A percentile compares a stretch with the other conserved stretches of the same genome.
phyloP scores from a whole-genome alignment of 192 early-diverging fungal species.

The Coemansia sp. region DNA sequence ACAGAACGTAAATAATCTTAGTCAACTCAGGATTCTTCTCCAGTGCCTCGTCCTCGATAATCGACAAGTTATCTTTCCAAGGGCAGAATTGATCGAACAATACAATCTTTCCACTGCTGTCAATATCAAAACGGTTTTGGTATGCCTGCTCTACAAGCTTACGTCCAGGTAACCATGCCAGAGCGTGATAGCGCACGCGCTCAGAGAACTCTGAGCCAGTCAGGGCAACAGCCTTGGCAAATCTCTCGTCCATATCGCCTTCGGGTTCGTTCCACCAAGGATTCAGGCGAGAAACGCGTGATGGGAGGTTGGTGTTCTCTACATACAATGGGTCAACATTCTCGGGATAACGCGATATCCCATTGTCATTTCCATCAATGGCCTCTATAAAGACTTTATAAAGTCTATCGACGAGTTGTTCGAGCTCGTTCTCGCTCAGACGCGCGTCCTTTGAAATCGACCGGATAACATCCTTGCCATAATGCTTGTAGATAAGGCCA shows the following conservation, averaged over 20 bases:
- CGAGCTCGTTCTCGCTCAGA: slow-evolving; percentile 56
- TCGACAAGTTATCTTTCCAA: slow-evolving; percentile 90
- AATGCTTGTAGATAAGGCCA: slow-evolving; percentile 98
- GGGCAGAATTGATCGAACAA: slow-evolving; percentile 83
- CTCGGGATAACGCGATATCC: slow-evolving; percentile 82
- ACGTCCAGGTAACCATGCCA: slow-evolving; percentile 87
- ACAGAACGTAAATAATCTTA: slow-evolving; percentile 72
- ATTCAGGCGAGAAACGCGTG: slow-evolving; percentile 81
- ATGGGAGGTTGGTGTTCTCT: slow-evolving; percentile 78
- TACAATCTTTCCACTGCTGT: slow-evolving; percentile 76
- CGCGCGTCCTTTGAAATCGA: slow-evolving; percentile 25
- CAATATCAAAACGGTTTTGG: slow-evolving; percentile 56
- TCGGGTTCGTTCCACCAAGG: slow-evolving; percentile 94
- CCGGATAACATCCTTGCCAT: slow-evolving; percentile 78
- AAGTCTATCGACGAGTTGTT: slow-evolving; percentile 75
- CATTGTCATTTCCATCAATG: slow-evolving; percentile 89
- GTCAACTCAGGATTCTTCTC: slow-evolving; percentile 48
- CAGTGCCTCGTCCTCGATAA: slow-evolving; percentile 61
- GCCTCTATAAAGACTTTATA: slow-evolving; percentile 83
- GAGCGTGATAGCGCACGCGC: slow-evolving; percentile 66
- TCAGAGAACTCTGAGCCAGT: slow-evolving; percentile 76
- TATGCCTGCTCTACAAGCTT: slow-evolving; percentile 78
- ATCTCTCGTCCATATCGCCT: slow-evolving; percentile 67
- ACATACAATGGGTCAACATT: slow-evolving; percentile 78
- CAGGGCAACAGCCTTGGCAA: slow-evolving; percentile 67